A percentile compares a stretch with the other conserved stretches of the same genome.
Conservation (phyloP, 1,284 basidiomycete genomes). For the Porodaedalea pini region DNA sequence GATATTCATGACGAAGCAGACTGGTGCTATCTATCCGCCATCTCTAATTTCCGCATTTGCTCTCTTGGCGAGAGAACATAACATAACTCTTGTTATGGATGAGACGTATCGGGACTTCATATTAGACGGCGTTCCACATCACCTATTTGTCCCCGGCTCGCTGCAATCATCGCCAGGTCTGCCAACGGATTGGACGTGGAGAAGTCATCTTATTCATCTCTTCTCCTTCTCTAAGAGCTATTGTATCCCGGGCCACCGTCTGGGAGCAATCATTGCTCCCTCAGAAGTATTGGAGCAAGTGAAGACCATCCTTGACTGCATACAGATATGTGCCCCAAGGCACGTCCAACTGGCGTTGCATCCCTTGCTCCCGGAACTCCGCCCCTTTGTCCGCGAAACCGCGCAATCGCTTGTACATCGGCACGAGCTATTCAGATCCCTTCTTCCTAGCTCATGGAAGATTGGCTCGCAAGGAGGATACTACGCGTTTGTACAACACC, state of each 20-base stretch:
- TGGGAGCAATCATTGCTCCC: conserved; percentile 74
- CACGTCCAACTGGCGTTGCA: conserved; percentile 67
- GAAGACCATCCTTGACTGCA: conserved; percentile 70
- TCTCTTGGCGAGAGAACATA: conserved; percentile 51
- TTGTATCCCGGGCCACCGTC: conserved; percentile 80
- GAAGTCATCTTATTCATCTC: conserved; percentile 63
- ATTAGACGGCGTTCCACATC: conserved; percentile 49
- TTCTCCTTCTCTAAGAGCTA: conserved; percentile 85
- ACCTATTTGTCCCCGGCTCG: conserved; percentile 40
- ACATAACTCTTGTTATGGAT: conserved; percentile 79
- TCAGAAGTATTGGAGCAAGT: conserved; percentile 53
- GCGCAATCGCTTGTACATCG: conserved; percentile 52
- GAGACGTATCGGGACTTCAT: conserved; percentile 90
- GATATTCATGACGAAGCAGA: conserved; percentile 42
- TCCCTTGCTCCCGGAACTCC: conserved; percentile 50
- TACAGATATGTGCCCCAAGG: conserved; percentile 77
- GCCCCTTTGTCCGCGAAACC: conserved; percentile 50
- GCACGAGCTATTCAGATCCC: conserved; percentile 54
- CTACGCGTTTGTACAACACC: conserved; percentile 75
- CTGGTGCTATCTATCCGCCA: conserved; percentile 71
- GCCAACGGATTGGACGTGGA: conserved; percentile 46
- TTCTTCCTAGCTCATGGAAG: conserved; percentile 50
- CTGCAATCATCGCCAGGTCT: conserved; percentile 5
- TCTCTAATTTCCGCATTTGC: conserved; percentile 62
- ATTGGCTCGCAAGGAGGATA: conserved; percentile 68